A percentile compares a stretch with the other conserved stretches of the same genome.
Evolutionary conservation across 257 asterid genomes (phyloP).

Genomic region (Rehmannia glutinosa): DNA sequence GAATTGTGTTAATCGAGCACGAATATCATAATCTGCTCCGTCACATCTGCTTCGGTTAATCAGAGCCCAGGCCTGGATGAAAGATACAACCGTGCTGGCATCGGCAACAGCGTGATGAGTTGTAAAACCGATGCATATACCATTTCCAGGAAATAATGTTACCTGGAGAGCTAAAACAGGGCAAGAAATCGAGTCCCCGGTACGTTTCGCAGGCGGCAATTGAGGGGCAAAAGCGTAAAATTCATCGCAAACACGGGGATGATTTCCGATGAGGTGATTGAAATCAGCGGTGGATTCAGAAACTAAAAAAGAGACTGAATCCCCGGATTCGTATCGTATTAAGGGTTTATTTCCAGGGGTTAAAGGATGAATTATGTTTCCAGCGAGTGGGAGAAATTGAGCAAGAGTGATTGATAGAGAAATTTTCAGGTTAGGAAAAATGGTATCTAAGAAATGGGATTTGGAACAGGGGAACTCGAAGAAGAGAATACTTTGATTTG

Average conservation of each 20-base stretch:
- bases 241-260: not conserved
- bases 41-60: not conserved
- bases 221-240: not conserved
- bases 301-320: conserved; percentile 3
- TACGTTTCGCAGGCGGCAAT: not conserved
- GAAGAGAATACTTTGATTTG: conserved; percentile 14
- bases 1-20: not conserved
- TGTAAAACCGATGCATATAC: conserved; percentile 18
- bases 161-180: conserved; percentile 24
- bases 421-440: conserved; percentile 15
- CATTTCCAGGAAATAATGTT: conserved; percentile 20
- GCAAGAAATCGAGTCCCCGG: not conserved
- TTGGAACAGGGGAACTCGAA: conserved; percentile 19
- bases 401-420: conserved; percentile 19
- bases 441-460: conserved; percentile 5
- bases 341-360: not conserved
- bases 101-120: conserved; percentile 15
- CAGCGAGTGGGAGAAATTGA: conserved; percentile 27
- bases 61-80: conserved; percentile 16
- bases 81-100: conserved; percentile 9
- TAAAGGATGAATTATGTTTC: conserved; percentile 20
- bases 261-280: not conserved
- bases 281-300: not conserved
- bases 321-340: not conserved
- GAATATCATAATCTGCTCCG: not conserved